Conservation (phyloP, 257 asterid species). For the Sherardia arvensis region DNA sequence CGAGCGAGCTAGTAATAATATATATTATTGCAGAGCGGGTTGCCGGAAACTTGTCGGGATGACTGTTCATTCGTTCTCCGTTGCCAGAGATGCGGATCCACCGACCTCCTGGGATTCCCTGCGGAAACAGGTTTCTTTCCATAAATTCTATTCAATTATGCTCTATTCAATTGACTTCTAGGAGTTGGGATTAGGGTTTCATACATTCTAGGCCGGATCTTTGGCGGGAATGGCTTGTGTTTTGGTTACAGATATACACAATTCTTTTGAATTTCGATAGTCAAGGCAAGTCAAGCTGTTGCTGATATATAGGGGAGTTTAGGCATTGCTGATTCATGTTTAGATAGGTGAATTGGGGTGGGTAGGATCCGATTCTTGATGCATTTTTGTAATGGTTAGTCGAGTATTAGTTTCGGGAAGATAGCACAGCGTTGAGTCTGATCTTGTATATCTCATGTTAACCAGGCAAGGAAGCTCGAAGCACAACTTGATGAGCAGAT, state of each 20-base stretch:
- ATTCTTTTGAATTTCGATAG: neutral
- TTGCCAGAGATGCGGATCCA: conserved; percentile 47
- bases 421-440: too few relatives aligned
- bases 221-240: too few relatives aligned
- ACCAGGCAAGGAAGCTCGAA: conserved; percentile 88
- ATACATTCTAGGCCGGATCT: neutral
- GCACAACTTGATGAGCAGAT: conserved; percentile 95
- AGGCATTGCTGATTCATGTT: neutral
- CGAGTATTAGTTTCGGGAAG: too few relatives aligned
- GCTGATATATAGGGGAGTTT: too few relatives aligned
- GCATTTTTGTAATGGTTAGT: neutral
- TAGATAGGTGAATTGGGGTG: neutral
- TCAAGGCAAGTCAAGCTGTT: neutral
- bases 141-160: neutral
- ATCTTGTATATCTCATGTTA: conserved; percentile 2
- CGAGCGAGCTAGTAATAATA: neutral
- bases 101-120: conserved; percentile 86
- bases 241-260: too few relatives aligned
- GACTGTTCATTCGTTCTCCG: neutral
- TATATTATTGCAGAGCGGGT: neutral
- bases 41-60: neutral
- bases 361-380: neutral
- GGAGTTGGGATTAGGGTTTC: conserved; percentile 3
- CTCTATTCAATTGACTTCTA: neutral
- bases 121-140: conserved; percentile 66